These are phyloP conservation scores for Didymosphaeria variabile DNA, from an alignment of 2,329 filamentous ascomycete species.

Conservation along the genomic window DNA sequence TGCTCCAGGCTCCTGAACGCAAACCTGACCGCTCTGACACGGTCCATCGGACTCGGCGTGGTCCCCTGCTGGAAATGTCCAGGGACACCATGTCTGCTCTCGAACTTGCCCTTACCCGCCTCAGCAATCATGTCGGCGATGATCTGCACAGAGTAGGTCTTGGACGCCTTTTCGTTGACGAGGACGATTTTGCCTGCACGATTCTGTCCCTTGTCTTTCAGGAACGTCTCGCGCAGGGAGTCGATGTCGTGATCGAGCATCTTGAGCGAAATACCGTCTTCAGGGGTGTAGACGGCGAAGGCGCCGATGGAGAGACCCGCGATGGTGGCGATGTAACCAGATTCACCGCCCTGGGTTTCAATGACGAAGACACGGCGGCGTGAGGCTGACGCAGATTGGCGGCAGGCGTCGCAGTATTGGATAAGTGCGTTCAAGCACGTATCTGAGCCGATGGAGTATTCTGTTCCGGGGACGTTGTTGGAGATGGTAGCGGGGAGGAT, in stretches of 20 bases:
- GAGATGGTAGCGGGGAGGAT: conserved; percentile 96
- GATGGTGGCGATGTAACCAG: conserved; percentile 91
- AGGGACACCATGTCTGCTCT: conserved; percentile 77
- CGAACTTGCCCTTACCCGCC: conserved; percentile 90
- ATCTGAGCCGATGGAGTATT: conserved; percentile 96
- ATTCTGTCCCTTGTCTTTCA: conserved; percentile 83
- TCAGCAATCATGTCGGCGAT: conserved; percentile 96
- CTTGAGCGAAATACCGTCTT: conserved; percentile 92
- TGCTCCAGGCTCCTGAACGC: conserved; percentile 95
- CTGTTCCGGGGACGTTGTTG: conserved; percentile 97
- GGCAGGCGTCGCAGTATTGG: conserved; percentile 95
- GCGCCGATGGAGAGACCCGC: conserved; percentile 93
- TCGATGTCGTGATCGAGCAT: conserved; percentile 93
- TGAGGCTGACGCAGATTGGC: conserved; percentile 93
- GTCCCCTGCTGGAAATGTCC: conserved; percentile 55
- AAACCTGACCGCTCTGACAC: conserved; percentile 87
- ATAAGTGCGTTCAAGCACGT: conserved; percentile 96
- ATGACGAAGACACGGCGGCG: conserved; percentile 96
- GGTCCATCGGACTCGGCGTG: conserved; percentile 89
- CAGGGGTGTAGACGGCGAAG: conserved; percentile 92
- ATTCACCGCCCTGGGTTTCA: conserved; percentile 94
- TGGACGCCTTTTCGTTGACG: conserved; percentile 94
- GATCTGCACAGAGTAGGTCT: conserved; percentile 88
- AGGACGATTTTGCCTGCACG: conserved; percentile 93
- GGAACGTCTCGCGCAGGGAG: conserved; percentile 86